A percentile compares a stretch with the other conserved stretches of the same genome.
These are phyloP conservation scores for Penicillium sp. DNA, from an alignment of 2,329 filamentous ascomycete species.

Conservation along the genomic window DNA sequence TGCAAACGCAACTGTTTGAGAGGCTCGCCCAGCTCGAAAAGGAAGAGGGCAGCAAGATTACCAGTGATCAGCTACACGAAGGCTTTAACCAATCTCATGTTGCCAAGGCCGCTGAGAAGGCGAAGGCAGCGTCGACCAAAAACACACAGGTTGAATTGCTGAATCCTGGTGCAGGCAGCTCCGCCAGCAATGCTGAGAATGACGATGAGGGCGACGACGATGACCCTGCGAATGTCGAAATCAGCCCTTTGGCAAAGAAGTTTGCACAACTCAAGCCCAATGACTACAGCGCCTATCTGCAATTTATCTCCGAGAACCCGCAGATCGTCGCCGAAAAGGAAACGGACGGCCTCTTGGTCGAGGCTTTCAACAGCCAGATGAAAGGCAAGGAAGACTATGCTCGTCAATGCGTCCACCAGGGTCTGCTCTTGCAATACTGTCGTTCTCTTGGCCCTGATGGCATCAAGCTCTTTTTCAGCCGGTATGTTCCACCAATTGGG, in stretches of 20 bases:
- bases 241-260: constrained; percentile 72
- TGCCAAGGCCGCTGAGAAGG: constrained; percentile 56
- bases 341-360: constrained; percentile 83
- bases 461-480: constrained; percentile 91
- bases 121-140: constrained; percentile 45
- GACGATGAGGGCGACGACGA: constrained; percentile 45
- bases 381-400: constrained; percentile 67
- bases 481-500: constrained; percentile 44
- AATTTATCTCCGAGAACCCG: constrained; percentile 77
- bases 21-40: constrained; percentile 81
- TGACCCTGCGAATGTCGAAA: constrained; percentile 72
- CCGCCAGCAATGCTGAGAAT: constrained; percentile 56
- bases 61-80: constrained; percentile 81
- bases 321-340: constrained; percentile 78
- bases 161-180: constrained; percentile 59
- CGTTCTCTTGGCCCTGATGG: constrained; percentile 83
- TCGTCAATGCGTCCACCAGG: constrained; percentile 88
- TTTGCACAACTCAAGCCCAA: constrained; percentile 76
- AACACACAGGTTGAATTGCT: constrained; percentile 63
- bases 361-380: constrained; percentile 86
- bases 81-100: constrained; percentile 89
- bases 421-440: constrained; percentile 90
- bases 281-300: constrained; percentile 70
- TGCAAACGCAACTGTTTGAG: constrained; percentile 71
- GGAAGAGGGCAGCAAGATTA: constrained; percentile 86